phyloP scores from a whole-genome alignment of 352 stramenopile genomes.

The Pythium dissotocum region DNA sequence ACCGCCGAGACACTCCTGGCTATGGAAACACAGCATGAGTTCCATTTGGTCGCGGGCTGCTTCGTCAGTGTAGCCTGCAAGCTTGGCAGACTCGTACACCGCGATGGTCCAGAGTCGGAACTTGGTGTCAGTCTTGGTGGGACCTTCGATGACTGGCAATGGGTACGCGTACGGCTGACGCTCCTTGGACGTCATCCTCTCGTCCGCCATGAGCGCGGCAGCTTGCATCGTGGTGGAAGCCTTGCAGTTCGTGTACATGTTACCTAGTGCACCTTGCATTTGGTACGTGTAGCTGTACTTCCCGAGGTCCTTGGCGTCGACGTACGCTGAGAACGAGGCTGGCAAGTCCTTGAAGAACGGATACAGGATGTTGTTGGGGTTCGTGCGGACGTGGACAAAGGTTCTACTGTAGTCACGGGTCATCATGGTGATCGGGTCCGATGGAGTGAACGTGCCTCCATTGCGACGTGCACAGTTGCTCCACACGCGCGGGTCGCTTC shows the following conservation, averaged over 20 bases:
- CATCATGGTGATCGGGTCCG: constrained; percentile 9
- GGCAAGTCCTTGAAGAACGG: constrained; percentile 63
- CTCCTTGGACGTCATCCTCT: neutral
- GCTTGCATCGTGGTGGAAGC: constrained; percentile 32
- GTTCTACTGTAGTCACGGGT: constrained; percentile 5
- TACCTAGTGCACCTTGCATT: constrained; percentile 41
- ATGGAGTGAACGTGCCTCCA: constrained; percentile 15
- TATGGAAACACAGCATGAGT: constrained; percentile 50
- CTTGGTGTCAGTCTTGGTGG: constrained; percentile 28
- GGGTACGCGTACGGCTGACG: too few relatives aligned
- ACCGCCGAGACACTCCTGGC: constrained; percentile 49
- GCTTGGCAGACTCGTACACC: constrained; percentile 43
- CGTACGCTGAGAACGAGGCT: constrained; percentile 36
- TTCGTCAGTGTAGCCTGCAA: constrained; percentile 43
- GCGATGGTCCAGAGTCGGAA: constrained; percentile 49
- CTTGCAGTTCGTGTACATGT: constrained; percentile 54
- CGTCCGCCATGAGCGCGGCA: constrained; percentile 13
- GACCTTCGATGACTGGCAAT: constrained; percentile 24
- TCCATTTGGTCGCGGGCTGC: constrained; percentile 53
- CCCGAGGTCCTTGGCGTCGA: constrained; percentile 52
- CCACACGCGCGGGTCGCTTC: constrained; percentile 38
- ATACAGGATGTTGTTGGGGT: constrained; percentile 42
- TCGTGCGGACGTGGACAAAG: constrained; percentile 38
- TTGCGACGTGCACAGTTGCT: constrained; percentile 29
- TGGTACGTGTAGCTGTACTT: constrained; percentile 67